Base-by-base conservation (phyloP, 164 flowering plant genomes). In the Umbellularia californica region DNA sequence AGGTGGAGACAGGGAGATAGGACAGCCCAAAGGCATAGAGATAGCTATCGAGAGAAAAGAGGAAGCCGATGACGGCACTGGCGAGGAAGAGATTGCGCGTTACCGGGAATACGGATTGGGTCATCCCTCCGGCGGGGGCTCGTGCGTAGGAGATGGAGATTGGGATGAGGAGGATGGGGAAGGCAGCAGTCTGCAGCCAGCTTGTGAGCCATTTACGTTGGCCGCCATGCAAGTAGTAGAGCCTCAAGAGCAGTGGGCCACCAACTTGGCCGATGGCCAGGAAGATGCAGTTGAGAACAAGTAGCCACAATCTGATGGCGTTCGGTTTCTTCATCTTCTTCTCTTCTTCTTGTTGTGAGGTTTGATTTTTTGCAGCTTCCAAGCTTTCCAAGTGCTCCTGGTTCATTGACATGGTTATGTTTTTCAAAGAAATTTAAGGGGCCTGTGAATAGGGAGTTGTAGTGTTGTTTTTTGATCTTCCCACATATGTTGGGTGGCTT, bases 221-320 rank as follows among this genome's bases (percentile, higher is more conserved):
- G 19, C 84, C 82, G 2, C 84, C 84, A 19, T 73, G 79, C 13
- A 75, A 1, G 70, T 70, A 82, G 70, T 82, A 79, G 72, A 79
- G 71, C 17, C 81, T 70, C 35, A 77, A 64, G 2, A 82, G 72
- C 10, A 82, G 17, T 2, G 81, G 82, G 1, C 80, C 79, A 20
- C 77, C 75, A 19, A 64, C 30, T 50, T 60, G 47, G 3, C 83
- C 83, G 11, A 74, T 24, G 24, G 65, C 35, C 22, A 75, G 25
- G 14, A 81, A 27, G 35, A 72, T 14, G 69, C 78, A 75, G 58
- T 75, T 81, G 9, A 77, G 10, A 0, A 77, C 24, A 5, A 81
- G 68, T 9, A 79, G 75, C 41, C 52, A 22, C 4, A 22, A 50
- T 60, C 69, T 77, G 75, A 70, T 73, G 69, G 22, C n/a, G 28